Conservation (phyloP, 257 asterid species). For the Solanum neorickii region DNA sequence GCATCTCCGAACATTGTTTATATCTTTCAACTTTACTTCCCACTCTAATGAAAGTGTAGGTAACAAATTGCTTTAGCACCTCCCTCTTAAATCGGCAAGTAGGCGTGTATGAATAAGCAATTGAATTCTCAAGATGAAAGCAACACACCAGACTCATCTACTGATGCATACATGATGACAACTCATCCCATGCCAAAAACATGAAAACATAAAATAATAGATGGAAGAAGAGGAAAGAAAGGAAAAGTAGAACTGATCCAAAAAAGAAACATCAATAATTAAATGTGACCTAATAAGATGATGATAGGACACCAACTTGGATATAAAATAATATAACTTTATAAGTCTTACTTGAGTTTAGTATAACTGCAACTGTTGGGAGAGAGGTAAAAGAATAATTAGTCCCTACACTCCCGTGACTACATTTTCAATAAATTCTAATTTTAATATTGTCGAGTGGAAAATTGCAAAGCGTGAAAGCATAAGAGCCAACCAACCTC, state of each 20-base stretch:
- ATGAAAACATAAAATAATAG: not conserved
- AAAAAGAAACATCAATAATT: not conserved
- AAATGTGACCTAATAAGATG: slow-evolving; percentile 1
- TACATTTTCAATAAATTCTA: not conserved
- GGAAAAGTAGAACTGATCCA: not conserved
- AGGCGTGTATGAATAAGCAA: not conserved
- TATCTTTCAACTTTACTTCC: not conserved
- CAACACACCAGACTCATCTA: not conserved
- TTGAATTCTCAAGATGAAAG: not conserved
- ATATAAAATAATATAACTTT: not conserved
- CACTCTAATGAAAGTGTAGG: not conserved
- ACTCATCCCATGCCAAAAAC: not conserved
- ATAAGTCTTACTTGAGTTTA: not conserved
- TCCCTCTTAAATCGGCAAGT: not conserved
- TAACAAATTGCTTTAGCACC: not conserved
- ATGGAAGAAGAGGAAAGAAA: not conserved
- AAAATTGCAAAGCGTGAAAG: not conserved
- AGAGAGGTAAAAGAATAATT: not conserved
- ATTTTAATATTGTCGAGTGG: not conserved
- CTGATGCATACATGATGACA: not conserved
- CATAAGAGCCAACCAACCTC: slow-evolving; percentile 46
- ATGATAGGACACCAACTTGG: not conserved
- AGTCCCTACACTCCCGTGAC: not conserved
- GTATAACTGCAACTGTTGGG: not conserved
- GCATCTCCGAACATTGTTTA: not conserved